A percentile compares a stretch with the other conserved stretches of the same genome.
These are phyloP conservation scores for Didymellaceae sp. DNA, from an alignment of 2,329 filamentous ascomycete genomes.

Conservation along the genomic window DNA sequence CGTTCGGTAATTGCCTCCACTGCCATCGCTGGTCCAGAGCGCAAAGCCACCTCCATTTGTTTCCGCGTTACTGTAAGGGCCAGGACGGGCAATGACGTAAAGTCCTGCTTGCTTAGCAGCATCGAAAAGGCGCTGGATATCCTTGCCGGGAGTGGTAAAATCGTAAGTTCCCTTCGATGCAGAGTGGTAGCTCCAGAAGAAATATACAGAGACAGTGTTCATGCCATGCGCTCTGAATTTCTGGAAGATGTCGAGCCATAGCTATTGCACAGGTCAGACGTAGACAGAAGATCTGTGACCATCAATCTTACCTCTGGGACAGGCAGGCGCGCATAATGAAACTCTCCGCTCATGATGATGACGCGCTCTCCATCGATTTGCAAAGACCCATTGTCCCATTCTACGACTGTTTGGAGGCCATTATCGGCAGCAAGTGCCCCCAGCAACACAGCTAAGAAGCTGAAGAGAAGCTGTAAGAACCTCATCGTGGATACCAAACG, in stretches of 20 bases:
- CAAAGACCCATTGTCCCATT: slow-evolving; percentile 61
- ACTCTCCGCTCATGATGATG: slow-evolving; percentile 59
- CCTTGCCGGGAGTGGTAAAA: slow-evolving; percentile 59
- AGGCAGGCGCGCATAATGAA: slow-evolving; percentile 61
- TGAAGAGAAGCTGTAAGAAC: slow-evolving; percentile 6
- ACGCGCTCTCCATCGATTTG: slow-evolving; percentile 57
- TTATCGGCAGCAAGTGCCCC: slow-evolving; percentile 33
- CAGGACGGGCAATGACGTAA: slow-evolving; percentile 59
- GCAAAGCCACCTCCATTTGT: slow-evolving; percentile 57
- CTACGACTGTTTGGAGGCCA: slow-evolving; percentile 48
- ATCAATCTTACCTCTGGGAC: slow-evolving; percentile 52
- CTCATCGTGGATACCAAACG: slow-evolving; percentile 4
- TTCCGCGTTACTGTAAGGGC: slow-evolving; percentile 61
- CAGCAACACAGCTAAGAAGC: slow-evolving; percentile 14
- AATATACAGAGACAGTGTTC: slow-evolving; percentile 59
- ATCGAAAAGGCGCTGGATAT: slow-evolving; percentile 59
- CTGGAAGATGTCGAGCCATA: slow-evolving; percentile 63
- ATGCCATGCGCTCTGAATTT: slow-evolving; percentile 62
- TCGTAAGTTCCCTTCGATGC: slow-evolving; percentile 55
- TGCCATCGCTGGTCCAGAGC: slow-evolving; percentile 57
- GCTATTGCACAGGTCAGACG: background rate
- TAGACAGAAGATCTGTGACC: background rate
- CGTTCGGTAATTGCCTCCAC: slow-evolving; percentile 53
- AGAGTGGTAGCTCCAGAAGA: slow-evolving; percentile 60
- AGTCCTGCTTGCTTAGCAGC: slow-evolving; percentile 60